Percentiles rank a stretch among this genome's conserved stretches.
Conservation (phyloP, 2,329 filamentous ascomycete species). For the Juglanconis juglandina region DNA sequence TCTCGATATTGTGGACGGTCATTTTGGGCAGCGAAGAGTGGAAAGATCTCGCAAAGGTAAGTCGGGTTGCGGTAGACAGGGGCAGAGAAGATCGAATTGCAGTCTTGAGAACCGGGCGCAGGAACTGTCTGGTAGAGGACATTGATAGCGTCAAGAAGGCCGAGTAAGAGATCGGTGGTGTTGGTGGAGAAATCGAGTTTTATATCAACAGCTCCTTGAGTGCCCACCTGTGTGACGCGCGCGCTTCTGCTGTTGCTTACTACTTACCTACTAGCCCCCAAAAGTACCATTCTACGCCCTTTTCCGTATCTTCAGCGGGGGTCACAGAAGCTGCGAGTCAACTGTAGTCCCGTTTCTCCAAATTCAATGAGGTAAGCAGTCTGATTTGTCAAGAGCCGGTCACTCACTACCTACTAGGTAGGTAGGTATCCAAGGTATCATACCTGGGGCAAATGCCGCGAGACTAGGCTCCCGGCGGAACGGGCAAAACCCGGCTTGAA, state of each 20-base stretch:
- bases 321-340: not conserved
- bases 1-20: conserved; percentile 38
- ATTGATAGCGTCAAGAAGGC: not conserved
- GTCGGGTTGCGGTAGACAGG: conserved; percentile 17
- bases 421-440: too few species aligned
- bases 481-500: not conserved
- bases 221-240: not conserved
- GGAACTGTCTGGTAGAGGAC: conserved; percentile 17
- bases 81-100: conserved; percentile 13
- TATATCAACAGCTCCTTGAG: not conserved
- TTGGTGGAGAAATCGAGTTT: not conserved
- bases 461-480: not conserved
- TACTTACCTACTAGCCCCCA: not conserved
- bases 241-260: not conserved
- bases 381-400: conserved; percentile 13
- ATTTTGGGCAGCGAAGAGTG: conserved; percentile 39
- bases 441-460: too few species aligned
- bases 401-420: too few species aligned
- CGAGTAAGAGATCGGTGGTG: not conserved
- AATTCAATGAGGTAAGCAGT: conserved; percentile 14
- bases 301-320: not conserved
- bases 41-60: conserved; percentile 31
- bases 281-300: conserved; percentile 4
- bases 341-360: not conserved
- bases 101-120: conserved; percentile 14